Conservation (phyloP, 306 rosid species). For the Quillaja saponaria region DNA sequence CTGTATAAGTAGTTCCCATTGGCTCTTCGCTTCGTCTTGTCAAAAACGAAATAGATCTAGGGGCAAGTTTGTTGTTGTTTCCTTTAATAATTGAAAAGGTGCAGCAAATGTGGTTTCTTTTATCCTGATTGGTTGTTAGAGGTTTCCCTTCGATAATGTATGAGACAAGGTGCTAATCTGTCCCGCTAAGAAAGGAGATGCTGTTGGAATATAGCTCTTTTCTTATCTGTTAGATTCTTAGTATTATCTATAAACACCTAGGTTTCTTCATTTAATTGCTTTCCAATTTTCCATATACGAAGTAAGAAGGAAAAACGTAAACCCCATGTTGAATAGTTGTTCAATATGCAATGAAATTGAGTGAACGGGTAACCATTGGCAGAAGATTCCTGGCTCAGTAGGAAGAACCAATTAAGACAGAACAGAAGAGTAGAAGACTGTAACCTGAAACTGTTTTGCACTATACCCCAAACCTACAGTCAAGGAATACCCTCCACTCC, state of each 20-base stretch:
- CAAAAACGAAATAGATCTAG: slow-evolving; percentile 40
- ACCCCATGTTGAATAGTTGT: not conserved
- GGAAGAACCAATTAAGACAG: not conserved
- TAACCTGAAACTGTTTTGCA: not conserved
- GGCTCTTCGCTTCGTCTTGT: slow-evolving; percentile 23
- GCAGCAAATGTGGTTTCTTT: slow-evolving; percentile 25
- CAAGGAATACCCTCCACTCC: not conserved
- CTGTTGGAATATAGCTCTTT: slow-evolving; percentile 12
- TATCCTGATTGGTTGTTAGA: not conserved
- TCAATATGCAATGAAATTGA: not conserved
- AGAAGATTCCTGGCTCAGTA: not conserved
- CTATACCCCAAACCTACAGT: not conserved
- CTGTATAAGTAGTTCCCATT: not conserved
- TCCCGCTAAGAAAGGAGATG: not conserved
- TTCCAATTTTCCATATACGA: not conserved
- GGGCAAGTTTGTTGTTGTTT: slow-evolving; percentile 10
- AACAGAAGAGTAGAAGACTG: not conserved
- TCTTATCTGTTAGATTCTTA: not conserved
- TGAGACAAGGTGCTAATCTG: no score
- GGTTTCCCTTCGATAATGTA: no score
- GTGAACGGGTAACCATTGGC: not conserved
- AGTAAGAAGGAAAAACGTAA: not conserved
- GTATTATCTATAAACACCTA: not conserved
- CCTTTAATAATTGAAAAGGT: not conserved
- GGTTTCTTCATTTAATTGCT: not conserved